Evolutionary conservation across 1,139 yeast genomes (phyloP), one percentile per base, ranked within the genome.

Genomic region (Taiozyma sp.): DNA sequence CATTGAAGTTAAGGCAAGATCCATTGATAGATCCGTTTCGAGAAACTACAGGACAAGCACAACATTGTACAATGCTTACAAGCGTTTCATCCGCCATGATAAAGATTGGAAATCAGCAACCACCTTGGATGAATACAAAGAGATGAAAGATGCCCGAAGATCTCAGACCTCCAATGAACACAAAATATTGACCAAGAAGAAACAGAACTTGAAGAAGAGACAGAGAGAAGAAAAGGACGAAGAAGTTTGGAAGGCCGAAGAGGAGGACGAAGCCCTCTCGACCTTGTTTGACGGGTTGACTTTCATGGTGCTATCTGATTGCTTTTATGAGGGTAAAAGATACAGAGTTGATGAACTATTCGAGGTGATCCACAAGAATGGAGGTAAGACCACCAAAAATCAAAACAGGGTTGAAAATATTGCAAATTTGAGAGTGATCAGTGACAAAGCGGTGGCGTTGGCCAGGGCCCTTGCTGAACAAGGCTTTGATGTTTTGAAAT

Each of bases 1-100:
- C 0, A 65, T 93, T n/a, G 96, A 91, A 64, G 81, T 92, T 10
- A 89, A 87, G 63, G 96, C 96, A 0, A 73, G 96, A 42, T 84
- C 92, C 7, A 75, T 90, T 14, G 84, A 83, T 57, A 70, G 71
- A 57, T 66, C 79, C 51, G 63, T 75, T 40, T 52, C 70, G n/a
- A 67, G 64, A 22, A 74, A 76, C 4, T 91, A 81, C 61, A 83
- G 83, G 1, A 81, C 84, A 0, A 87, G 84, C 0, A 74, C 85
- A 5, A 88, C 97, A 0, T 71, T 93, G 28, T 80, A 90, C 57
- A 87, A 87, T 59, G 87, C 93, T 0, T 83, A 90, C 64, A 87
- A 92, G 62, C 74, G 86, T 46, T 62, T 77, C 9, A 72, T 92
- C 1, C 68, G 98, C 46, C 75, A 76, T 2, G 97, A 93, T 64